Percentiles rank a stretch among this genome's conserved stretches.
phyloP scores from a whole-genome alignment of 305 asterid species.

The Ilex paraguariensis region DNA sequence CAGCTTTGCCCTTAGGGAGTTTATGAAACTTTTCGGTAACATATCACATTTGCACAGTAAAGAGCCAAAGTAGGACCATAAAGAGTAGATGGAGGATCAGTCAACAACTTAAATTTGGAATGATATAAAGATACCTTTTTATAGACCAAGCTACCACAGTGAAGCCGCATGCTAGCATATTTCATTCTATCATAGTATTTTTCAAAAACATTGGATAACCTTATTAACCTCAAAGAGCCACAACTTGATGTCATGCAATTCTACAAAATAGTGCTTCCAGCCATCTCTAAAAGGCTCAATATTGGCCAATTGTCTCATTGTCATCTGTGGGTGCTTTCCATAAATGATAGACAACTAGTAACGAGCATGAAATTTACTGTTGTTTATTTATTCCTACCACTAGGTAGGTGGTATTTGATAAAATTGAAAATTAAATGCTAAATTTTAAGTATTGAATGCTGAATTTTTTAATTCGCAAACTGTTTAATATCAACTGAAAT shows the following conservation, averaged over 20 bases:
- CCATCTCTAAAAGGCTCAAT: constrained; percentile 40
- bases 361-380: constrained; percentile 30
- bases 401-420: too few relatives aligned
- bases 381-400: constrained; percentile 38
- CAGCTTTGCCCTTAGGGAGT: constrained; percentile 53
- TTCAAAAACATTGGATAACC: constrained; percentile 31
- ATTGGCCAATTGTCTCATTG: constrained; percentile 31
- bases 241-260: constrained; percentile 36
- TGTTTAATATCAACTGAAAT: too few relatives aligned
- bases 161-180: too few relatives aligned
- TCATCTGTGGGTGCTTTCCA: constrained; percentile 28
- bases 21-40: constrained; percentile 63
- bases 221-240: constrained; percentile 27
- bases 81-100: too few relatives aligned
- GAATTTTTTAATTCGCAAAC: too few relatives aligned
- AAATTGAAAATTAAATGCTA: too few relatives aligned
- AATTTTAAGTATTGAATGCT: too few relatives aligned
- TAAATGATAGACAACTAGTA: constrained; percentile 36
- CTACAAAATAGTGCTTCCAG: constrained; percentile 39
- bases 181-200: constrained; percentile 12
- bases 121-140: too few relatives aligned
- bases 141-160: constrained; percentile 34
- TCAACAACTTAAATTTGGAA: too few relatives aligned
- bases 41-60: constrained; percentile 10
- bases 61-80: too few relatives aligned